Evolutionary conservation across 208 protist species (phyloP).

Genomic region (Leishmania arabica): DNA sequence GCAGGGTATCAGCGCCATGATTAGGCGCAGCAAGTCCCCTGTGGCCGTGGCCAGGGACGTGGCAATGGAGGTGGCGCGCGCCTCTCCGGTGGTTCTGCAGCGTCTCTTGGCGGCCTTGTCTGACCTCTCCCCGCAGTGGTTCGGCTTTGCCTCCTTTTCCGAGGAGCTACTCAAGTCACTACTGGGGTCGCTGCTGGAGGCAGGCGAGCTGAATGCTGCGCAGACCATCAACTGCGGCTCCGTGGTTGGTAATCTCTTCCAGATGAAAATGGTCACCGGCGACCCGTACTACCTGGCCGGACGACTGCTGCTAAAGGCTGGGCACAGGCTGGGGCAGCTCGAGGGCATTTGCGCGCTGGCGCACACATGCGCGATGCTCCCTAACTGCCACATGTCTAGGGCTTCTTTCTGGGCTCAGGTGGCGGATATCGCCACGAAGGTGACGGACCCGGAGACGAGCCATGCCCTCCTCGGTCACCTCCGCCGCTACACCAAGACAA

Average conservation of each 20-base stretch:
- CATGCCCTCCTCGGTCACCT: constrained; percentile 55
- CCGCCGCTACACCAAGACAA: constrained; percentile 49
- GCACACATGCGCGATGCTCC: constrained; percentile 54
- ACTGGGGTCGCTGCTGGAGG: constrained; percentile 52
- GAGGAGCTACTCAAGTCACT: constrained; percentile 66
- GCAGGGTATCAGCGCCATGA: constrained; percentile 34
- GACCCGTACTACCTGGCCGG: constrained; percentile 79
- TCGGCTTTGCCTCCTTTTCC: constrained; percentile 44
- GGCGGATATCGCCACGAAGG: constrained; percentile 34
- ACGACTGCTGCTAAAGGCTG: constrained; percentile 61
- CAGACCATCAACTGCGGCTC: constrained; percentile 65
- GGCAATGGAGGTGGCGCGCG: constrained; percentile 47
- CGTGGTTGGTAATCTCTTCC: constrained; percentile 62
- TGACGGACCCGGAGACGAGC: constrained; percentile 27
- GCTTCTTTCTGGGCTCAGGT: constrained; percentile 81
- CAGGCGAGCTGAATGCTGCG: constrained; percentile 28
- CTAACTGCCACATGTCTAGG: constrained; percentile 50
- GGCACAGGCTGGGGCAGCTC: constrained; percentile 42
- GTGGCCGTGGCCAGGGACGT: constrained; percentile 45
- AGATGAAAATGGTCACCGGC: constrained; percentile 48
- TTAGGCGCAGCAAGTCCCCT: constrained; percentile 27
- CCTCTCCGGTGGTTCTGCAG: constrained; percentile 41
- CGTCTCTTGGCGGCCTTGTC: constrained; percentile 45
- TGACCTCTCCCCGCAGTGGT: constrained; percentile 35
- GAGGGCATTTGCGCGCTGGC: constrained; percentile 81